Conservation (phyloP, 139 green algal genomes). For the Pedinophyceae sp. region DNA sequence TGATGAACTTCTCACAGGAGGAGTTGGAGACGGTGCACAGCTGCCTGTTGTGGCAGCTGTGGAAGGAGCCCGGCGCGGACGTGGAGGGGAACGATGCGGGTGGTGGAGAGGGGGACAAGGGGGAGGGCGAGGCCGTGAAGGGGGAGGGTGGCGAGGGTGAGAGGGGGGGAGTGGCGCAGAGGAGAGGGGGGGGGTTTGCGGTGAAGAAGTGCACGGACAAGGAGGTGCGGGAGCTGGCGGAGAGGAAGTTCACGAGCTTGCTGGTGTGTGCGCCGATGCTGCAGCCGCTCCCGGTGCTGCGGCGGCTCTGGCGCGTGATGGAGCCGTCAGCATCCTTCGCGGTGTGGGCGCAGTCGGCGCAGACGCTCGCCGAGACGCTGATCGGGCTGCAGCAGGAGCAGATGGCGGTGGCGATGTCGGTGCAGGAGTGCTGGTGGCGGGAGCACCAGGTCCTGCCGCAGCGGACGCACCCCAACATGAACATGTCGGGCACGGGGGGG, state of each 20-base stretch:
- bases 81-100: neutral
- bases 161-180: neutral
- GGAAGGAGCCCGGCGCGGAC: neutral
- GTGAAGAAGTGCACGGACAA: neutral
- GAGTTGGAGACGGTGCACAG: neutral
- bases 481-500: neutral
- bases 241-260: constrained; percentile 35
- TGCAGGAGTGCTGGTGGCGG: constrained; percentile 57
- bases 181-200: neutral
- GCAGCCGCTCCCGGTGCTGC: constrained; percentile 26
- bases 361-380: constrained; percentile 14
- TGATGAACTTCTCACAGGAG: neutral
- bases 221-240: neutral
- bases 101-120: neutral
- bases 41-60: neutral
- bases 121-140: neutral
- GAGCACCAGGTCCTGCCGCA: constrained; percentile 39
- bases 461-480: neutral
- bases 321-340: constrained; percentile 48
- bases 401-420: constrained; percentile 20
- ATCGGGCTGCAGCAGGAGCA: constrained; percentile 9
- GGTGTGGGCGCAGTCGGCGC: constrained; percentile 50
- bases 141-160: neutral
- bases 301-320: constrained; percentile 45
- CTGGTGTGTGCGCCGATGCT: constrained; percentile 38